These are phyloP conservation scores for Diaporthe citrichinensis DNA, from an alignment of 2,329 filamentous ascomycete species.

Conservation along the genomic window DNA sequence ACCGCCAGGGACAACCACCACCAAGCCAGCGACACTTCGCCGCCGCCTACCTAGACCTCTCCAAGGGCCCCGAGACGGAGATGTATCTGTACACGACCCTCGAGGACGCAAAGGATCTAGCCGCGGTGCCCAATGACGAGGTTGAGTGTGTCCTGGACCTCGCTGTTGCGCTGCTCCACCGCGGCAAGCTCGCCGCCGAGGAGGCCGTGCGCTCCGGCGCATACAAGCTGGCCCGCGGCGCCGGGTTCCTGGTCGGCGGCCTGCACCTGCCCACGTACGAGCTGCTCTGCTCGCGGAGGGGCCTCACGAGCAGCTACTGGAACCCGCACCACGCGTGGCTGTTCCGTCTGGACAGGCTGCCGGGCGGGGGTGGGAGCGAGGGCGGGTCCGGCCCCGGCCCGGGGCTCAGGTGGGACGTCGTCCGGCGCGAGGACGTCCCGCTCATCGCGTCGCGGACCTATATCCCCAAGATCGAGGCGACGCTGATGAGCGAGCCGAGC, in stretches of 20 bases:
- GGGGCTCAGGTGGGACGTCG: conserved; percentile 69
- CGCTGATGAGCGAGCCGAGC: conserved; percentile 61
- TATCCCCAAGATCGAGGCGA: conserved; percentile 68
- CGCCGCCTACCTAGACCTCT: conserved; percentile 73
- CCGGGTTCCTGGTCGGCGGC: conserved; percentile 55
- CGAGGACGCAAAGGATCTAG: conserved; percentile 52
- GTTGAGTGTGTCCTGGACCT: conserved; percentile 52
- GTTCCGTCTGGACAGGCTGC: conserved; percentile 63
- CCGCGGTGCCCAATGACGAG: conserved; percentile 34
- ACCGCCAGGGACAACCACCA: background rate
- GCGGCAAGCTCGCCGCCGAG: conserved; percentile 46
- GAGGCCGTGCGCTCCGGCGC: conserved; percentile 43
- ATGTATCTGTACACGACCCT: conserved; percentile 73
- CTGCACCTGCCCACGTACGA: conserved; percentile 47
- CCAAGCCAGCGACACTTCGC: conserved; percentile 57
- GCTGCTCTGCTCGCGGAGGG: conserved; percentile 47
- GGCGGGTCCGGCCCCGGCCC: conserved; percentile 49
- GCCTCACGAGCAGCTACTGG: conserved; percentile 47
- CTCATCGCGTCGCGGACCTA: conserved; percentile 68
- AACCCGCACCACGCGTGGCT: conserved; percentile 70
- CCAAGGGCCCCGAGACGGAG: conserved; percentile 73
- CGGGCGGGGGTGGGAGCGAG: conserved; percentile 44
- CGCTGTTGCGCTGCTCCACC: conserved; percentile 49
- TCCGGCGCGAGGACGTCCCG: conserved; percentile 66
- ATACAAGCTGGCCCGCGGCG: conserved; percentile 40